Evolutionary conservation across 176 grass and related monocot species (phyloP), one percentile per base, ranked within the genome.

Genomic region (Ananas comosus): DNA sequence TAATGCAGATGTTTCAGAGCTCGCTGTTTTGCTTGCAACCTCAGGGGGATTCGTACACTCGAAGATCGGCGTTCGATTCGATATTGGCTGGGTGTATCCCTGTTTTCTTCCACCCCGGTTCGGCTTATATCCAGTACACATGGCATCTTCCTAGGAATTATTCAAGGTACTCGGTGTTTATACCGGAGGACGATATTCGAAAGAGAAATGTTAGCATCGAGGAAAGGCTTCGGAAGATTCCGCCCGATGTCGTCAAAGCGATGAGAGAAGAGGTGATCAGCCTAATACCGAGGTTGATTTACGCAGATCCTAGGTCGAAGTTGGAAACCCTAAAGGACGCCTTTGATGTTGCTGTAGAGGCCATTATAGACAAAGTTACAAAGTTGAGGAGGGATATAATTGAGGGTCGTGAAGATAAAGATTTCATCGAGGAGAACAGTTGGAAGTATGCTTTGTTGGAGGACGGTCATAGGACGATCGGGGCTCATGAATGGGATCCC

Each of bases 1-100:
- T 96, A 68, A 92, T 96, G 92, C 83, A 92, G 75, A 96, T 96
- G 92, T 96, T 96, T 68, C 92, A 96, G 75, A 87, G 86, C 65
- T 96, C 92, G 65, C 19, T 92, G 42, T 96, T 96, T 73, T 96
- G 92, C 74, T 70, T 96, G 79, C 92, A 96, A 76, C 92, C 92
- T 2, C 92, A 96, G 73, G 92, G 92, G 64, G 92, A 96, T 78
- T 91, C 88, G 13, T 96, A 91, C 13, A 96, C 92, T 3, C 89
- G 92, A 67, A 87, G 92, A 78, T 96, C 92, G 56, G 88, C 92
- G 48, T 96, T 96, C 10, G 92, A 96, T 69, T 96, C 92, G 0
- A 92, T 96, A 75, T 51, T 96, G 68, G 92, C 92, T n/a, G 92
- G 92, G 47, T 96, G 92, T 49, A 79, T 96, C 73, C 92, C 92